phyloP scores from a whole-genome alignment of 2,329 filamentous ascomycete species.

The Canariomyces notabilis region DNA sequence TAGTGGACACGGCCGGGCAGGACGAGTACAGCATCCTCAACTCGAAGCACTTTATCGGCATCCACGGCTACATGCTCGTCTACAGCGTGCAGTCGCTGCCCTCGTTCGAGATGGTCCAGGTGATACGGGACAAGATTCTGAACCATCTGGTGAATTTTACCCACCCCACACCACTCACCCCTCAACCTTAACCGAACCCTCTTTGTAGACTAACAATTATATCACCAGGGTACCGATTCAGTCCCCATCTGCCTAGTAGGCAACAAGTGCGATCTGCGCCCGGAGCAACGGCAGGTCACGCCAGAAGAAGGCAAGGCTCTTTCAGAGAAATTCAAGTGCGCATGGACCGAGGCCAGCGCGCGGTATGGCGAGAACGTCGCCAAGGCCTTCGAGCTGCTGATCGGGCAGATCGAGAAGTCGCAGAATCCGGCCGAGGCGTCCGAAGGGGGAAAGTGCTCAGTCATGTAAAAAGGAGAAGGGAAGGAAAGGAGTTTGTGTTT shows the following conservation, averaged over 20 bases:
- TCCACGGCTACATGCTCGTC: conserved; percentile 97
- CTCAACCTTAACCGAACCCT: background rate
- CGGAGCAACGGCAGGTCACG: conserved; percentile 88
- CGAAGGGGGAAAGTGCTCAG: conserved; percentile 69
- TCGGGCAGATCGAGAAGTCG: conserved; percentile 89
- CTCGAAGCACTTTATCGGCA: conserved; percentile 98
- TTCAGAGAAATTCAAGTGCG: conserved; percentile 82
- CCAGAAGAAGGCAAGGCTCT: conserved; percentile 80
- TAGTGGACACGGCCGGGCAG: conserved; percentile 97
- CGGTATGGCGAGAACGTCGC: conserved; percentile 90
- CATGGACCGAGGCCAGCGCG: conserved; percentile 91
- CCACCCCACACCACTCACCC: background rate
- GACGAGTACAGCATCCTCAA: conserved; percentile 99
- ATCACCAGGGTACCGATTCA: conserved; percentile 72
- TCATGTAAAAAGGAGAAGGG: conserved; percentile 62
- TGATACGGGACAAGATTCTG: conserved; percentile 94
- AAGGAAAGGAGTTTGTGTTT: too few relatives aligned
- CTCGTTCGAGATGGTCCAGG: conserved; percentile 95
- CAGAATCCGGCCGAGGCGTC: conserved; percentile 84
- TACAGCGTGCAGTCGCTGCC: conserved; percentile 94
- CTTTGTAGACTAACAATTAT: background rate
- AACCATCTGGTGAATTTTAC: conserved; percentile 77
- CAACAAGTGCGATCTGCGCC: conserved; percentile 91
- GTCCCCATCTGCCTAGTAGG: conserved; percentile 93
- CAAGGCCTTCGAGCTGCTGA: conserved; percentile 89